A percentile compares a stretch with the other conserved stretches of the same genome.
Conservation (phyloP, 1,139 yeast genomes). For the Trichomonascaceae sp. region DNA sequence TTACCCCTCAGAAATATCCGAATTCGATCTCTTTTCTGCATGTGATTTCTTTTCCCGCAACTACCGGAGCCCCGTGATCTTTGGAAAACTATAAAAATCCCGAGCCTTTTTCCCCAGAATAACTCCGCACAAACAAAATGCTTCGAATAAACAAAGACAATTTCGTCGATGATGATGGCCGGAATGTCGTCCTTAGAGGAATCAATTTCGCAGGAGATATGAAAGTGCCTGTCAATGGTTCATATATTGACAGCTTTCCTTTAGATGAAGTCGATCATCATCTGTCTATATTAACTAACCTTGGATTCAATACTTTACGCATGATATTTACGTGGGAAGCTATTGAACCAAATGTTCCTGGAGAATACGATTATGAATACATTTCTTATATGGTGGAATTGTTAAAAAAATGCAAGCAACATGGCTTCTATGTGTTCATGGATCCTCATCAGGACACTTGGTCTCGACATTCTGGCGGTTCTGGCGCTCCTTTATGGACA, state of each 20-base stretch:
- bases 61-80: not conserved
- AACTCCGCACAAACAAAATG: not conserved
- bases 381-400: slow-evolving; percentile 62
- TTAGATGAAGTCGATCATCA: slow-evolving; percentile 66
- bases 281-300: slow-evolving; percentile 56
- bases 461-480: slow-evolving; percentile 82
- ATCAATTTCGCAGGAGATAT: slow-evolving; percentile 75
- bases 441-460: slow-evolving; percentile 94
- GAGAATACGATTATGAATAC: slow-evolving; percentile 72
- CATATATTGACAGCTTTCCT: slow-evolving; percentile 72
- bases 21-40: not conserved
- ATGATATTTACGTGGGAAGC: slow-evolving; percentile 88
- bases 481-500: slow-evolving; percentile 94
- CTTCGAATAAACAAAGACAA: slow-evolving; percentile 36
- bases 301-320: slow-evolving; percentile 77
- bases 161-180: slow-evolving; percentile 55
- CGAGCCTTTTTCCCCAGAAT: not conserved
- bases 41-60: not conserved
- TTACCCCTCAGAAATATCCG: not conserved
- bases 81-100: not conserved
- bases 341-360: slow-evolving; percentile 80
- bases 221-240: slow-evolving; percentile 61
- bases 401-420: slow-evolving; percentile 36
- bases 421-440: slow-evolving; percentile 67
- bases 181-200: slow-evolving; percentile 65